Conservation (phyloP, 305 asterid genomes). For the Caryopteris hybrid region DNA sequence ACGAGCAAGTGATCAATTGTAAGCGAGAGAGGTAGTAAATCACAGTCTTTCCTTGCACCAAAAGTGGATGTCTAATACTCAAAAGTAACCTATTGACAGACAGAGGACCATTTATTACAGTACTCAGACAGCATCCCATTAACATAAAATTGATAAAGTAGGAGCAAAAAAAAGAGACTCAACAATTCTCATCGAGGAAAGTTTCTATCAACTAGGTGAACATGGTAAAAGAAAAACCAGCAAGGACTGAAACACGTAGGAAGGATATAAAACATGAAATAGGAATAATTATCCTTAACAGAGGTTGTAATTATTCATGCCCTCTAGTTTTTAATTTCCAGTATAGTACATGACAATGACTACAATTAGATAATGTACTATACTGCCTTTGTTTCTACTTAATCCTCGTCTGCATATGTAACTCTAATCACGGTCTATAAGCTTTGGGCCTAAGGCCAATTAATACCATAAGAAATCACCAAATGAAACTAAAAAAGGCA, state of each 20-base stretch:
- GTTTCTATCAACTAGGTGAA: neutral
- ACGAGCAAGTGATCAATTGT: conserved; percentile 3
- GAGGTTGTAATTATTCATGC: neutral
- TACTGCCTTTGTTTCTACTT: neutral
- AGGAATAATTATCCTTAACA: neutral
- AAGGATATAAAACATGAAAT: neutral
- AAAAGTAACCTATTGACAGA: neutral
- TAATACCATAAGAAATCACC: neutral
- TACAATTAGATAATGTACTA: neutral
- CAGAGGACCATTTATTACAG: neutral
- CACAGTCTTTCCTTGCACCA: neutral
- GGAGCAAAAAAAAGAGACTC: neutral
- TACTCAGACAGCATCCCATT: neutral
- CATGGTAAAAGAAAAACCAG: too few relatives aligned
- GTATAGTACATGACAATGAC: neutral
- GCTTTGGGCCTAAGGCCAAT: neutral
- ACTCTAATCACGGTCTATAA: neutral
- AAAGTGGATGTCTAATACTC: neutral
- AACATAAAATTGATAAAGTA: neutral
- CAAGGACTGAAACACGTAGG: neutral
- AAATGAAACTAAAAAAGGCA: neutral
- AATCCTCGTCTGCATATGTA: neutral
- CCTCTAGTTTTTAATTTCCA: neutral
- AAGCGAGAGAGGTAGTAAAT: neutral
- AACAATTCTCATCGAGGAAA: neutral